Evolutionary conservation across 208 protist genomes (phyloP).

Genomic region (Trypanosoma melophagium): DNA sequence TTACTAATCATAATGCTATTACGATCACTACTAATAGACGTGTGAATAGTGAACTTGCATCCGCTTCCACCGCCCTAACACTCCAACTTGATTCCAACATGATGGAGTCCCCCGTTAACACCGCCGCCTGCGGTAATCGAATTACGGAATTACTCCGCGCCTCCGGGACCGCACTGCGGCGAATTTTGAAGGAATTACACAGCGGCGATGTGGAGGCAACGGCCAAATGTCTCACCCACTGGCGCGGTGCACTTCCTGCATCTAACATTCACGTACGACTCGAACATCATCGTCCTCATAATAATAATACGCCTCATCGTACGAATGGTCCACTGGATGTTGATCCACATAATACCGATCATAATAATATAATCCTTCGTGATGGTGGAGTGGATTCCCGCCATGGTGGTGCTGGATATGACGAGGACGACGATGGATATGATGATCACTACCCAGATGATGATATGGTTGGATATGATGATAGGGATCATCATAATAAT

Average conservation of each 20-base stretch:
- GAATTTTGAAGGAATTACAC: slow-evolving; percentile 62
- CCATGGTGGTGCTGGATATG: too few relatives aligned
- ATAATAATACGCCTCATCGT: too few relatives aligned
- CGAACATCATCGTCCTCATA: not conserved
- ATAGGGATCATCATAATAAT: not conserved
- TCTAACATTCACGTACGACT: slow-evolving; percentile 52
- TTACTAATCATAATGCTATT: not conserved
- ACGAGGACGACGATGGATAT: too few relatives aligned
- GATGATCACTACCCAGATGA: too few relatives aligned
- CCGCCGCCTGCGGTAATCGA: too few relatives aligned
- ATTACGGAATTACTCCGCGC: slow-evolving; percentile 53
- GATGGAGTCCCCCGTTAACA: too few relatives aligned
- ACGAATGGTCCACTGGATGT: slow-evolving; percentile 29
- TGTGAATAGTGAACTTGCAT: too few relatives aligned
- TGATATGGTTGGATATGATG: slow-evolving; percentile 5
- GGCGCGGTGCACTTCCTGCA: slow-evolving; percentile 33
- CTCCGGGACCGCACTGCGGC: slow-evolving; percentile 57
- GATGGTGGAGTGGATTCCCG: too few relatives aligned
- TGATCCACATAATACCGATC: slow-evolving; percentile 1
- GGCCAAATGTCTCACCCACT: slow-evolving; percentile 29
- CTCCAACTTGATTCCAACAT: too few relatives aligned
- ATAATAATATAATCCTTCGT: too few relatives aligned
- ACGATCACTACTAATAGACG: too few relatives aligned
- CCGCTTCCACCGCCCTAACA: too few relatives aligned
- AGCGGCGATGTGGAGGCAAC: slow-evolving; percentile 47